Conservation (phyloP, 306 rosid species). For the Vigna mungo region DNA sequence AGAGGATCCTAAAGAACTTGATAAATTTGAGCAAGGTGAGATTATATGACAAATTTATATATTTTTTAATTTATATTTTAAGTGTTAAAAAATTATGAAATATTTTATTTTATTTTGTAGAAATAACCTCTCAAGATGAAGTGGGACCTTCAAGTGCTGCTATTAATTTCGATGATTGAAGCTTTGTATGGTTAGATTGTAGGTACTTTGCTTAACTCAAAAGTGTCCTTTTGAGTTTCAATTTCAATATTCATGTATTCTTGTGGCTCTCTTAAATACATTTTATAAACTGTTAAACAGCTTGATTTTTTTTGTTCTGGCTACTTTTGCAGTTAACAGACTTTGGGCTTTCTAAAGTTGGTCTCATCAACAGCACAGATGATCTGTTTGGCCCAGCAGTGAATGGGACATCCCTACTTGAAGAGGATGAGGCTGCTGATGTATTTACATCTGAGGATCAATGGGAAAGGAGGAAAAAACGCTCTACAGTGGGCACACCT, state of each 20-base stretch:
- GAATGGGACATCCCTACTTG: constrained; percentile 77
- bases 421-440: constrained; percentile 75
- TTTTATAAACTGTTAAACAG: constrained; percentile 4
- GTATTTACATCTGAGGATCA: constrained; percentile 76
- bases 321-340: constrained; percentile 82
- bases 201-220: too few relatives aligned
- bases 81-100: too few relatives aligned
- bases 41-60: too few relatives aligned
- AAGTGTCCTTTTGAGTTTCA: constrained; percentile 33
- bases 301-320: constrained; percentile 10
- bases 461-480: constrained; percentile 83
- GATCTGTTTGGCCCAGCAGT: constrained; percentile 96
- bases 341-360: constrained; percentile 98
- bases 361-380: constrained; percentile 99
- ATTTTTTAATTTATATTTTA: too few relatives aligned
- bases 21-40: too few relatives aligned
- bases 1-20: too few relatives aligned
- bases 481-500: constrained; percentile 99
- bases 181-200: too few relatives aligned
- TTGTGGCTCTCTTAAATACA: constrained; percentile 16
- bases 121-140: too few relatives aligned
- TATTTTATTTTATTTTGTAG: too few relatives aligned
- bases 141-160: too few relatives aligned
- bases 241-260: neutral
- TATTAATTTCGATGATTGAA: too few relatives aligned